Evolutionary conservation across 108 stramenopile genomes (phyloP), one percentile per base, ranked within the genome.

Genomic region (Conticribra guillardii): DNA sequence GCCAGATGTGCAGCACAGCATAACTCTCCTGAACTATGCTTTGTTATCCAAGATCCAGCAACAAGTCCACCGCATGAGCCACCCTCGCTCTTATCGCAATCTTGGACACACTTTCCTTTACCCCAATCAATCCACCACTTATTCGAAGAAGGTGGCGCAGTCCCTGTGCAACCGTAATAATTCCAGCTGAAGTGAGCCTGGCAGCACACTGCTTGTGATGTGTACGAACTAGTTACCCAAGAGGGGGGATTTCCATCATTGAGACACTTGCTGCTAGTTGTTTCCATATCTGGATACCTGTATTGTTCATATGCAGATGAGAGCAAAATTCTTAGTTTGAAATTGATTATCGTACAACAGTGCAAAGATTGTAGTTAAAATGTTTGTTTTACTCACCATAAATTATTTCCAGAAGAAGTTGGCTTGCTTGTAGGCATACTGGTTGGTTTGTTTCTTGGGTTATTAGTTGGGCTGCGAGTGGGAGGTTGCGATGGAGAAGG

Each of bases 1-100:
- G 76, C 70, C 76, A 78, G 64, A 34, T 78, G 76, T 16, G 62
- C 63, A 53, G 21, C 50, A 29, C 76, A 78, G 49, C 76, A 78
- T 45, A 46, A 33, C 23, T 50, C 50, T 2, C 69, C 63, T 3
- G 62, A 64, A n/a, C n/a, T 19, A 41, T 78, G 69, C 41, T 28
- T 22, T 11, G 54, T 5, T 5, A 70, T 54, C 62, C 69, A 78
- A 1, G 69, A 37, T 2, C 69, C 76, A 2, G 76, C 63, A 0
- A 65, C 44, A 2, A 78, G 57, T 4, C 76, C 76, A 14, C 76
- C 76, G 58, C 76, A 78, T 15, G 76, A 69, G 23, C 49, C 76
- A 15, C 76, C 76, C 14, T 54, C 23, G 30, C 49, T 78, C 4
- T 7, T 50, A 14, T 78, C 37, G 46, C 76, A 78, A 51, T 78